Base-by-base conservation (phyloP, 495 filamentous ascomycete genomes). In the Saxispiralis lemnorum region DNA sequence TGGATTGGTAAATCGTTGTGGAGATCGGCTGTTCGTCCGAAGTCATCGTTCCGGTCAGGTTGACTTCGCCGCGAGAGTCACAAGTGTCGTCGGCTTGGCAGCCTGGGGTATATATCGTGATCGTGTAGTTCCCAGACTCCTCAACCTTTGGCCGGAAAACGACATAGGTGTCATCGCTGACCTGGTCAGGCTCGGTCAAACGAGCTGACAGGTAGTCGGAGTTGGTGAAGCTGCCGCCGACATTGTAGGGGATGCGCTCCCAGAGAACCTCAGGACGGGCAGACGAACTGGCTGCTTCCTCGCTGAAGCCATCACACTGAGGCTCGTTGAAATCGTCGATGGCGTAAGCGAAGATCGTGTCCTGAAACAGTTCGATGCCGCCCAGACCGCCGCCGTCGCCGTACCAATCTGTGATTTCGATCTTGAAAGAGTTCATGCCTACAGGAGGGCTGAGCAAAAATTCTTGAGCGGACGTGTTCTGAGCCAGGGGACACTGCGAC, bases 101-200 rank as follows among this genome's bases (percentile, higher is more conserved):
- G 2, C 89, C 89, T 3, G 89, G 92, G 0, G 89, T 99, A 55
- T 81, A 96, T 16, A 99, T 56, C 42, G 76, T 76, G 47, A 99
- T 76, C 0, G 75, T 73, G 58, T 96, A 99, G 51, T 92, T 82
- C 15, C 92, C 92, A 2, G 82, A 78, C 52, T 93, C 78, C 55
- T 77, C 77, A 54, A 99, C 79, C 57, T 94, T 75, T 7, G 92
- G 89, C 44, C 69, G 60, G 55, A 95, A 95, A 0, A 71, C 65
- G 17, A 94, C 73, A 35, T 57, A 54, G 4, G 74, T 67, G 37
- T 70, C 66, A 6, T 74, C 38, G 20, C 45, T 38, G 40, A 61
- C 63, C 32, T 48, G 44, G 13, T 43, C 35, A 70, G 61, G 28
- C 61, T 56, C 16, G 7, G 67, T 62, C 17, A 93, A 64, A 38